Evolutionary conservation across 129 eudicot genomes (phyloP).

Genomic region (Ambrosia trifida): DNA sequence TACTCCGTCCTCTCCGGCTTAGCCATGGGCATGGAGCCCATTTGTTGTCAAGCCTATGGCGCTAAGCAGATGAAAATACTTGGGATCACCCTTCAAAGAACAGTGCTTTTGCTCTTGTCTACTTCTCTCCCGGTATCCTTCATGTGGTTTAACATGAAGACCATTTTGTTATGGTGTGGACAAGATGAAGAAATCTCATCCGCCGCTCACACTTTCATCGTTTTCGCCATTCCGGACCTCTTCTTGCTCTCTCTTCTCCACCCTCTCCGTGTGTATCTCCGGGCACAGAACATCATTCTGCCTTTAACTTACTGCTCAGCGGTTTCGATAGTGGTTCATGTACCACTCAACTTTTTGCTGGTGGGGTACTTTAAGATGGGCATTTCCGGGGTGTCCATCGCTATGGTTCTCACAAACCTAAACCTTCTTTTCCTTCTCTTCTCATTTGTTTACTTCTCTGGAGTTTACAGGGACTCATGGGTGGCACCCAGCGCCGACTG

Average conservation of each 20-base stretch:
- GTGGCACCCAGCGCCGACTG: slow-evolving; percentile 40
- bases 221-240: slow-evolving; percentile 59
- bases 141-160: slow-evolving; percentile 65
- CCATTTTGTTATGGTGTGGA: slow-evolving; percentile 45
- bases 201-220: slow-evolving; percentile 48
- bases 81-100: slow-evolving; percentile 62
- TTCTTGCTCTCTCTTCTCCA: slow-evolving; percentile 53
- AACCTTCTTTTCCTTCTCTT: slow-evolving; percentile 32
- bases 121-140: slow-evolving; percentile 62
- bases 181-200: slow-evolving; percentile 59
- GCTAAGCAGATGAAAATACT: slow-evolving; percentile 62
- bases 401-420: slow-evolving; percentile 47
- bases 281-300: slow-evolving; percentile 56
- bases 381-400: slow-evolving; percentile 53
- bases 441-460: slow-evolving; percentile 32
- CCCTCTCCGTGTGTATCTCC: slow-evolving; percentile 57
- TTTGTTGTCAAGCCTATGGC: slow-evolving; percentile 73
- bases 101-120: slow-evolving; percentile 47
- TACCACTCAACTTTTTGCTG: slow-evolving; percentile 53
- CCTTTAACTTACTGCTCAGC: slow-evolving; percentile 57
- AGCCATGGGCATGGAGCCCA: slow-evolving; percentile 87
- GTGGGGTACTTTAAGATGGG: slow-evolving; percentile 46
- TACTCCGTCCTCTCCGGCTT: slow-evolving; percentile 73
- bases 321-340: slow-evolving; percentile 49
- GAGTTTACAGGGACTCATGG: slow-evolving; percentile 47